Base-by-base conservation (phyloP, 768 basidiomycete species). In the Boletus pseudo-olivaceus region DNA sequence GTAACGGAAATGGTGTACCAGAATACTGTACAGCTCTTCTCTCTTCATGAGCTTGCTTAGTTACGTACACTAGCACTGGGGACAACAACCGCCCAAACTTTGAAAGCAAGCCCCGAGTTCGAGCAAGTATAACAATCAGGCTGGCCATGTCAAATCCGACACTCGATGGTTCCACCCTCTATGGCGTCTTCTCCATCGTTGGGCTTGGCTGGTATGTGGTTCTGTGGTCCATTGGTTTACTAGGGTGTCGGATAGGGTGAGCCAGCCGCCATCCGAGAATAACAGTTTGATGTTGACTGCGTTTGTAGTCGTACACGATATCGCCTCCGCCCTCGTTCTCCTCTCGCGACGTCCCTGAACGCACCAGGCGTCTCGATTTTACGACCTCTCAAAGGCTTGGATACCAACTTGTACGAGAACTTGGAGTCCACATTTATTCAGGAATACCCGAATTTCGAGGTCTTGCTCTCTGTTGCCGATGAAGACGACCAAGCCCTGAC, bases 321-420 rank as follows among this genome's bases (percentile, higher is more conserved):
- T 68, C 78, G 85, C 42, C 72, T 78, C 47, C 80, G 84, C 32
- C 84, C 84, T 29, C 79, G 80, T 17, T 85, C 85, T 7, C 85
- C 83, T 30, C 74, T 81, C 33, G 72, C 81, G 7, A 75, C 77
- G n/a, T 74, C 80, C 29, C 67, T 75, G 10, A 66, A 76, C 17
- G 81, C 82, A 4, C 93, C 94, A 11, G 96, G 94, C 19, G 96
- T 98, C 30, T 92, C 94, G 3, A 93, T 98, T 61, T 78, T 98
- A 47, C 84, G 97, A 43, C 97, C 97, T 7, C 78, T 99, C 47
- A 95, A 95, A 69, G 97, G 97, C 14, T 77, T 99, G 23, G 97
- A 99, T 71, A 82, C 88, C 54, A 98, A 98, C 69, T 80, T 99
- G 19, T 98, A 89, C 71, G 94, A 97, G 75, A 98, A 98, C 69